Conservation (phyloP, 169 alveolate genomes). For the Cryptosporidium xiaoi region DNA sequence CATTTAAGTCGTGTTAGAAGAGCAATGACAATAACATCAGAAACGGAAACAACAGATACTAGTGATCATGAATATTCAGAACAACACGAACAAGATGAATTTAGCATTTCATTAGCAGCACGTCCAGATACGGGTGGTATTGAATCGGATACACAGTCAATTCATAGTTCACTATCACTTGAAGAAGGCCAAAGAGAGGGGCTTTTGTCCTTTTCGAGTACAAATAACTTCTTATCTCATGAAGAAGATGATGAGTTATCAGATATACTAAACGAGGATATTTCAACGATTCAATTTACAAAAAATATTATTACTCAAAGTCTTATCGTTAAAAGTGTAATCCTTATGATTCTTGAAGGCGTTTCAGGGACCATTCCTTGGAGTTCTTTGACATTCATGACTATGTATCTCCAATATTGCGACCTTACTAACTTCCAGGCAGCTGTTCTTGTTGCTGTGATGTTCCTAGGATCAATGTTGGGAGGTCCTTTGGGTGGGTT, state of each 20-base stretch:
- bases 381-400: slow-evolving; percentile 88
- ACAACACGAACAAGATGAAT: slow-evolving; percentile 54
- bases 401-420: slow-evolving; percentile 89
- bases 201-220: slow-evolving; percentile 2
- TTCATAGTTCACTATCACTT: background rate
- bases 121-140: slow-evolving; percentile 75
- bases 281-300: slow-evolving; percentile 33
- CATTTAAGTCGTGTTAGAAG: slow-evolving; percentile 45
- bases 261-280: slow-evolving; percentile 30
- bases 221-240: slow-evolving; percentile 7
- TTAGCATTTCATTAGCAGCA: slow-evolving; percentile 31
- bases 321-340: slow-evolving; percentile 50
- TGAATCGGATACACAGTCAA: slow-evolving; percentile 61
- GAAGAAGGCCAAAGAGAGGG: slow-evolving; percentile 41
- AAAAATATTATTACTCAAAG: slow-evolving; percentile 61
- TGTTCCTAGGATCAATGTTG: slow-evolving; percentile 87
- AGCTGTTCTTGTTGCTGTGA: slow-evolving; percentile 85
- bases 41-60: background rate
- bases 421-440: slow-evolving; percentile 87
- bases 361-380: slow-evolving; percentile 90
- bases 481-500: slow-evolving; percentile 92
- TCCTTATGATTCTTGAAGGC: slow-evolving; percentile 81
- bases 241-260: slow-evolving; percentile 54
- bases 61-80: slow-evolving; percentile 36
- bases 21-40: slow-evolving; percentile 1